Percentiles rank a stretch among this genome's conserved stretches.
Conservation (phyloP, 306 rosid species). For the Luffa aegyptiaca region DNA sequence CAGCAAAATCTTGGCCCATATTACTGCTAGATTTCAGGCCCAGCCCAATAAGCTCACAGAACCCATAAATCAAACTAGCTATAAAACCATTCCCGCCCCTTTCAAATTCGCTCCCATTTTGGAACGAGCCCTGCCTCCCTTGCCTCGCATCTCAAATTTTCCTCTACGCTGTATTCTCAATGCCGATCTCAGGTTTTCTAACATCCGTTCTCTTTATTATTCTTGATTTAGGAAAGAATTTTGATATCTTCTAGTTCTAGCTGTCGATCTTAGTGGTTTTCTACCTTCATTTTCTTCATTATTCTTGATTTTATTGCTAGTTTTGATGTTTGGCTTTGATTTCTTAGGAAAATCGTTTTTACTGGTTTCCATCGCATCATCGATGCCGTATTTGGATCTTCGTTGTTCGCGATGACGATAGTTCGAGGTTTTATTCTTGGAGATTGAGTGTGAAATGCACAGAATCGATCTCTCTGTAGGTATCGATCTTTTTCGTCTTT, state of each 20-base stretch:
- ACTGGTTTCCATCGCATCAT: background rate
- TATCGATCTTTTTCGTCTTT: background rate
- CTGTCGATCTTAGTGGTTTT: background rate
- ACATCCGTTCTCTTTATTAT: background rate
- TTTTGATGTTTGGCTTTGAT: background rate
- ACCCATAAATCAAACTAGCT: background rate
- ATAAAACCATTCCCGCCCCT: constrained; percentile 3
- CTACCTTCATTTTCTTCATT: background rate
- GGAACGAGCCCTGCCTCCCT: too few species aligned
- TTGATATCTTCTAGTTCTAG: background rate
- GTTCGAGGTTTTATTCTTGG: background rate
- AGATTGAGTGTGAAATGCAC: background rate
- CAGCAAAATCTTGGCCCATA: background rate
- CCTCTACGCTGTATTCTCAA: background rate
- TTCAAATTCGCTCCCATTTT: background rate
- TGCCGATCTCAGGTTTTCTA: background rate
- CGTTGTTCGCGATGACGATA: background rate
- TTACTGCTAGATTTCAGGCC: background rate
- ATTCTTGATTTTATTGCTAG: background rate
- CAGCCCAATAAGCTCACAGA: background rate
- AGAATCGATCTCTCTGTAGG: background rate
- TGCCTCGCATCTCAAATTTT: background rate
- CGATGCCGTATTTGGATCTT: background rate
- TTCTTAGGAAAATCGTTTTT: background rate
- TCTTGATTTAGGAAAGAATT: background rate